phyloP scores from a whole-genome alignment of 768 basidiomycete species.

The Lactarius psammicola region DNA sequence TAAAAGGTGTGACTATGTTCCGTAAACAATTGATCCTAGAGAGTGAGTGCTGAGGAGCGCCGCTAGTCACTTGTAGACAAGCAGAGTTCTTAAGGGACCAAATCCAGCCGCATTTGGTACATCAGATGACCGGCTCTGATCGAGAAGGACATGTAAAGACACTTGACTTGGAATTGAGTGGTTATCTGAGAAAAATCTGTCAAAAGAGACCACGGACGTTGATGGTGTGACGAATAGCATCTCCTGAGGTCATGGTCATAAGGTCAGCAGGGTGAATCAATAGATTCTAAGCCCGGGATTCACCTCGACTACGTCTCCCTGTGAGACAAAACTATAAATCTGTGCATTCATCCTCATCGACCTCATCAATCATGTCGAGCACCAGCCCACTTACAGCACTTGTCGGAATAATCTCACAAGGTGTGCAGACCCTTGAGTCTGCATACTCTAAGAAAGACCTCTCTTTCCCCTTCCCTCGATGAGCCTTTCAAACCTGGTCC shows the following conservation, averaged over 20 bases:
- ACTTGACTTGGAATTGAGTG: too few species aligned
- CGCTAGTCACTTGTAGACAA: too few species aligned
- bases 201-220: too few species aligned
- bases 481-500: slow-evolving; percentile 8
- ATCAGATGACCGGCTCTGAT: too few species aligned
- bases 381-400: background rate
- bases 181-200: too few species aligned
- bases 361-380: background rate
- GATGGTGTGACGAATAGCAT: too few species aligned
- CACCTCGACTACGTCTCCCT: background rate
- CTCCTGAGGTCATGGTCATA: background rate
- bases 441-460: slow-evolving; percentile 10
- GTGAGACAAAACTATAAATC: background rate
- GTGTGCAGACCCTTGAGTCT: slow-evolving; percentile 14
- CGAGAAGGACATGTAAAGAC: too few species aligned
- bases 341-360: background rate
- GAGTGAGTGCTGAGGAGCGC: too few species aligned
- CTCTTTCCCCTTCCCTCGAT: slow-evolving; percentile 16
- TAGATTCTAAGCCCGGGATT: background rate
- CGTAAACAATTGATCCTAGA: too few species aligned
- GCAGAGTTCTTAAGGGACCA: too few species aligned
- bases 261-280: background rate
- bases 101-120: too few species aligned
- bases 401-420: slow-evolving; percentile 1
- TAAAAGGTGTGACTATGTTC: too few species aligned